These are phyloP conservation scores for Solanum hybrid DNA, from an alignment of 305 asterid genomes.

Conservation along the genomic window DNA sequence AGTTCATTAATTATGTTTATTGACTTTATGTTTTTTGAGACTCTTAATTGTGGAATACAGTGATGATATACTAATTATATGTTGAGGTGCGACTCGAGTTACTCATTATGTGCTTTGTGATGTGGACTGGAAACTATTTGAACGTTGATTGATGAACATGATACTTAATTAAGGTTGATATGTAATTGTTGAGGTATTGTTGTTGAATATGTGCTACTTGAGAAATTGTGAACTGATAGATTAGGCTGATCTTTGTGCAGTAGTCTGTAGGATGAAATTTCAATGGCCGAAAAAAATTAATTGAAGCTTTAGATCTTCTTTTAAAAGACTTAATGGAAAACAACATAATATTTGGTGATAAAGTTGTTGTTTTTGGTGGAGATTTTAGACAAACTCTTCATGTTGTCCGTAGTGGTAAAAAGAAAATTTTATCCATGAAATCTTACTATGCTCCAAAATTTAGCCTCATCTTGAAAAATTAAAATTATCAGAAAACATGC, in stretches of 20 bases:
- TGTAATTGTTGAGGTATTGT: too few species aligned
- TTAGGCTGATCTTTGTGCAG: background rate
- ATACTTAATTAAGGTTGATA: background rate
- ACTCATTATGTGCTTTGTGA: background rate
- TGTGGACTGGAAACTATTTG: background rate
- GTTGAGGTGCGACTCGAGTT: background rate
- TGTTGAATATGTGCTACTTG: background rate
- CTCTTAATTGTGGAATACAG: background rate
- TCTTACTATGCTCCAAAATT: background rate
- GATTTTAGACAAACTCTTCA: background rate
- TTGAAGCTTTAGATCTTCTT: background rate
- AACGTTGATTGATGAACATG: background rate
- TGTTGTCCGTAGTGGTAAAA: background rate
- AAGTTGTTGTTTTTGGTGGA: background rate
- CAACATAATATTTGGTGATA: background rate
- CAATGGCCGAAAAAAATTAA: background rate
- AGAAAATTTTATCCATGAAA: background rate
- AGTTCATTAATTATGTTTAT: too few species aligned
- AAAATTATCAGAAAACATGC: too few species aligned
- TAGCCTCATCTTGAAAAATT: background rate
- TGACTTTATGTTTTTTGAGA: background rate
- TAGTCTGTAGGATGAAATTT: background rate
- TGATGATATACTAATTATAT: background rate
- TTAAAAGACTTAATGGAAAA: background rate
- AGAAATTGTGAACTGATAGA: too few species aligned